Evolutionary conservation across 2,329 filamentous ascomycete species (phyloP), one percentile per base, ranked within the genome.

Genomic region (Tympanopsis confertula): DNA sequence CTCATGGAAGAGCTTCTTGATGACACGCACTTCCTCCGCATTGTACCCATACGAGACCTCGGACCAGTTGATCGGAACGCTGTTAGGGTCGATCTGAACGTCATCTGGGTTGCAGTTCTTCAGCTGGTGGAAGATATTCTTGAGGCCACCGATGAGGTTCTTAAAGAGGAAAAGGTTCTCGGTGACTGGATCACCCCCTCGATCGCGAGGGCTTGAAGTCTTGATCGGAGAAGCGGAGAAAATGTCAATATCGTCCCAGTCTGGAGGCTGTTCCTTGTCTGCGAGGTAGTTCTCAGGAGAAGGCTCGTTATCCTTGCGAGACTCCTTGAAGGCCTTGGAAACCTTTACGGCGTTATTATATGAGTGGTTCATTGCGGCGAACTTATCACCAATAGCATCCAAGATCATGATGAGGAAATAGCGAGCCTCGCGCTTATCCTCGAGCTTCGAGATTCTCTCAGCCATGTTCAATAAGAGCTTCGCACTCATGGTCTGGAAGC

Each of bases 151-250:
- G 65, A 99, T 83, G 5, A 98, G 66, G 46, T 94, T 98, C 58
- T 88, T 88, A 65, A 98, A 98, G 4, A 99, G 64, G 48, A 98
- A 96, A 52, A 96, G 94, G 65, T 98, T 98, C 57, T 99, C 93
- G 3, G 79, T 78, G 13, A 98, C 87, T 0, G 91, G 89, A 52
- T 96, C 88, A 13, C 82, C 80, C 40, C 82, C 86, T 42, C 89
- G 74, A 46, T 98, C 91, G 35, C 88, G 78, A 5, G 87, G 85
- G 50, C 91, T 95, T 0, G 86, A 85, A 0, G 86, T 91, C 61
- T 94, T 95, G 61, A 99, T 96, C 0, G 91, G 93, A 52, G 89
- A 91, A 2, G 91, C 91, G 33, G 76, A 84, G 61, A 96, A 98
- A 35, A 99, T 95, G 57, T 98, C 93, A 29, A 91, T 89, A 58